A percentile compares a stretch with the other conserved stretches of the same genome.
phyloP scores from a whole-genome alignment of 768 basidiomycete genomes.

The Lactarius sp. region DNA sequence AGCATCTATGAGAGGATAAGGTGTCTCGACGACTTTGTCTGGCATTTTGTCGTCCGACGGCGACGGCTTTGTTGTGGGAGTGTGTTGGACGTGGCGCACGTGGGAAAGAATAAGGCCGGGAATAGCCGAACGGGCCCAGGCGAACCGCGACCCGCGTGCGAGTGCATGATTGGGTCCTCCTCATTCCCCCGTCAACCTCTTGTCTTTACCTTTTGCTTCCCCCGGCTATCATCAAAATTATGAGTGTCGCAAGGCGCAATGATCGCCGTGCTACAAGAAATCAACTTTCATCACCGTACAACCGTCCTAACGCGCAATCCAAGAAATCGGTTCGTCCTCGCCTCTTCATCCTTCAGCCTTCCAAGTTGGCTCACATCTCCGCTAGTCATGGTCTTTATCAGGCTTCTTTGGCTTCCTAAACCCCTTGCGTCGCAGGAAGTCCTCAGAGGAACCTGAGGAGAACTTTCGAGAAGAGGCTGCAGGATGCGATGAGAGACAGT shows the following conservation, averaged over 20 bases:
- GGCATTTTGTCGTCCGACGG: constrained; percentile 37
- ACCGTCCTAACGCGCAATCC: constrained; percentile 35
- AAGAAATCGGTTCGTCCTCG: constrained; percentile 46
- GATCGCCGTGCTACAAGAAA: constrained; percentile 28
- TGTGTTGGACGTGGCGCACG: constrained; percentile 8
- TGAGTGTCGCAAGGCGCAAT: constrained; percentile 54
- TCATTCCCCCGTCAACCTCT: background rate
- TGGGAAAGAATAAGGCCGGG: constrained; percentile 16
- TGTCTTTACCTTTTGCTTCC: background rate
- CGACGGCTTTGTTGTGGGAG: background rate
- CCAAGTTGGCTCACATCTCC: constrained; percentile 27
- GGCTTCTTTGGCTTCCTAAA: constrained; percentile 49
- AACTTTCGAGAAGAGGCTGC: constrained; percentile 16
- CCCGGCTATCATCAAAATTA: constrained; percentile 27
- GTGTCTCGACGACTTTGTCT: constrained; percentile 51
- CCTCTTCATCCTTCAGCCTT: constrained; percentile 11
- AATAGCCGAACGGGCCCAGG: constrained; percentile 8
- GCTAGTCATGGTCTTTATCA: constrained; percentile 46
- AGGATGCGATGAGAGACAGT: constrained; percentile 12
- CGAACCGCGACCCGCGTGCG: background rate
- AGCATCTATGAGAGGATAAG: constrained; percentile 88
- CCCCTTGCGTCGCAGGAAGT: constrained; percentile 36
- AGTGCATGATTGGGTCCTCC: background rate
- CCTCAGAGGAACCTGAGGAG: constrained; percentile 21
- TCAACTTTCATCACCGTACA: constrained; percentile 50